phyloP scores from a whole-genome alignment of 257 asterid species.

The Scutellaria baicalensis region DNA sequence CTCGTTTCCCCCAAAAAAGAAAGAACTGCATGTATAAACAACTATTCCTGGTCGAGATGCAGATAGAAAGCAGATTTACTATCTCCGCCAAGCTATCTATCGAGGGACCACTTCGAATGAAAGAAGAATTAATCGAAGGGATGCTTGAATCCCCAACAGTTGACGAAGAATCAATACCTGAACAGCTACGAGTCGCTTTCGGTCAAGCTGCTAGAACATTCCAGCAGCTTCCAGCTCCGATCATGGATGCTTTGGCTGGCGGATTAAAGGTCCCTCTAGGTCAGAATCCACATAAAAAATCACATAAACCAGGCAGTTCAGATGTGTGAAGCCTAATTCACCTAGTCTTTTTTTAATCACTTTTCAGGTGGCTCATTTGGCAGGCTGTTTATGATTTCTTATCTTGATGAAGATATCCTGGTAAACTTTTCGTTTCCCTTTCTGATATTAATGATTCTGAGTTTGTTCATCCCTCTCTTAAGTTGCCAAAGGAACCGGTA shows the following conservation, averaged over 20 bases:
- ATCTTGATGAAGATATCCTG: constrained; percentile 22
- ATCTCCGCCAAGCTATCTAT: constrained; percentile 58
- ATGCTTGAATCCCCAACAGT: constrained; percentile 73
- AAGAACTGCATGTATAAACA: background rate
- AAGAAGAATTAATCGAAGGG: constrained; percentile 88
- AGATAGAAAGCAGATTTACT: constrained; percentile 73
- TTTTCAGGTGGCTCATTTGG: constrained; percentile 18
- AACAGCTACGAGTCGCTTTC: constrained; percentile 66
- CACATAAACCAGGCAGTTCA: too few species aligned
- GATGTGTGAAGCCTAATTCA: background rate
- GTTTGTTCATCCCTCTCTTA: too few species aligned
- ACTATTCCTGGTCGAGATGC: constrained; percentile 26
- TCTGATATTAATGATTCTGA: background rate
- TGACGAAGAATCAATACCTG: constrained; percentile 66
- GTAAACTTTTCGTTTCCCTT: background rate
- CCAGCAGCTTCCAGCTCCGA: constrained; percentile 73
- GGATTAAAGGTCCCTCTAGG: constrained; percentile 86
- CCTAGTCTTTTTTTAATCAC: background rate
- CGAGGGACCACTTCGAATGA: constrained; percentile 92
- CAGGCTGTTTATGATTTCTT: constrained; percentile 18
- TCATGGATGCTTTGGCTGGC: constrained; percentile 48
- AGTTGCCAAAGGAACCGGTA: too few species aligned
- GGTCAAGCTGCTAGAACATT: constrained; percentile 56
- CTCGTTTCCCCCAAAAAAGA: too few species aligned
- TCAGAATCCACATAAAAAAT: constrained; percentile 20